phyloP scores from a whole-genome alignment of 805 yeast species.

The Kodamaea leandrae region DNA sequence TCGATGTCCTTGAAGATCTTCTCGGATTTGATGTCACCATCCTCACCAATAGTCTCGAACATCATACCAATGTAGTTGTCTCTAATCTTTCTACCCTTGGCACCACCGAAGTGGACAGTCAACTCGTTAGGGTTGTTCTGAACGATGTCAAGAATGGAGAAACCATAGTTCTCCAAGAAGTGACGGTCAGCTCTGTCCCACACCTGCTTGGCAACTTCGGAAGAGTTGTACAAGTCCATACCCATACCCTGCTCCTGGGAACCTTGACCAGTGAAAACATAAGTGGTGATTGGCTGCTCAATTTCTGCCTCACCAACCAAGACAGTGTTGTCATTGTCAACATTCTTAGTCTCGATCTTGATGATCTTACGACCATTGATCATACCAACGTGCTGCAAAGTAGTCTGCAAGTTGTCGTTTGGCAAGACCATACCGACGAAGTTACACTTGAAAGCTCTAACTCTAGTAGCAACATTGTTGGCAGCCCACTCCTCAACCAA shows the following conservation, averaged over 20 bases:
- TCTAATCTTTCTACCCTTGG: conserved; percentile 91
- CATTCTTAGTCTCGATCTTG: conserved; percentile 84
- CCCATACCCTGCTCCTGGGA: conserved; percentile 99
- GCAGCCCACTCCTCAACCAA: conserved; percentile 99
- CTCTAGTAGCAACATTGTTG: conserved; percentile 92
- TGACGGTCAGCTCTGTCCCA: conserved; percentile 98
- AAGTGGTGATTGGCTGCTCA: conserved; percentile 95
- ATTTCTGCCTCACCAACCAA: conserved; percentile 96
- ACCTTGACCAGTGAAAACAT: conserved; percentile 99
- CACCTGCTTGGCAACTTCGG: conserved; percentile 88
- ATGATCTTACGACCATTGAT: conserved; percentile 97
- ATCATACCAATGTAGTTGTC: conserved; percentile 95
- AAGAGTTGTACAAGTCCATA: conserved; percentile 92
- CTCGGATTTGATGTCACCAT: conserved; percentile 82
- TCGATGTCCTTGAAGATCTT: conserved; percentile 93
- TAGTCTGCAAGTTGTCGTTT: conserved; percentile 82
- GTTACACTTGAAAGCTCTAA: conserved; percentile 85
- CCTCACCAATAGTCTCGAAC: conserved; percentile 88
- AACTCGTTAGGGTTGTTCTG: conserved; percentile 92
- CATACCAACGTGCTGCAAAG: conserved; percentile 96
- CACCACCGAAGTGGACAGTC: conserved; percentile 97
- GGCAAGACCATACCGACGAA: conserved; percentile 98
- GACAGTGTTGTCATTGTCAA: conserved; percentile 73
- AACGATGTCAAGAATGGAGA: conserved; percentile 94
- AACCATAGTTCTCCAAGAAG: conserved; percentile 91